Percentiles rank a stretch among this genome's conserved stretches.
phyloP scores from a whole-genome alignment of 2,329 filamentous ascomycete genomes.

The Endothia cerciana region DNA sequence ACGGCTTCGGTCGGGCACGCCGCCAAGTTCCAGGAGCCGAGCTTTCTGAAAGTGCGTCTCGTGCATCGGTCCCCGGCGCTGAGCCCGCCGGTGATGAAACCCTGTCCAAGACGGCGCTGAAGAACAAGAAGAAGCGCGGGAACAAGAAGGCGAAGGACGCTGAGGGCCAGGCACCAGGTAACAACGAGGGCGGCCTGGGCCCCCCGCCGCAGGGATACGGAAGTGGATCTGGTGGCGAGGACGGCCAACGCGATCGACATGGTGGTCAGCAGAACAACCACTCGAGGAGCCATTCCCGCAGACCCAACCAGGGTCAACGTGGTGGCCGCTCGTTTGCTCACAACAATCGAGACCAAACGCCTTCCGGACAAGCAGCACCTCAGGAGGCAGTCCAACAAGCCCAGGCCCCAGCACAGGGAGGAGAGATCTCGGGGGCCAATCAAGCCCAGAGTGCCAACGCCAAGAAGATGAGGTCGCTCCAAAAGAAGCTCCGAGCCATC shows the following conservation, averaged over 20 bases:
- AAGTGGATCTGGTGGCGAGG: conserved; percentile 53
- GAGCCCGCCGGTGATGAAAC: conserved; percentile 70
- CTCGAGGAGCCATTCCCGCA: conserved; percentile 57
- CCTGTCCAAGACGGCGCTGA: conserved; percentile 81
- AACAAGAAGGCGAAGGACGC: conserved; percentile 85
- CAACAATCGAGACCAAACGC: conserved; percentile 36
- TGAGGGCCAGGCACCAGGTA: conserved; percentile 58
- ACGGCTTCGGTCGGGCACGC: conserved; percentile 78
- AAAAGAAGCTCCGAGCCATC: conserved; percentile 98
- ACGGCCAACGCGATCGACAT: conserved; percentile 70
- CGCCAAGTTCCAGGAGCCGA: conserved; percentile 89
- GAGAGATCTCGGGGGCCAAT: conserved; percentile 48
- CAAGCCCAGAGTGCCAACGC: conserved; percentile 68
- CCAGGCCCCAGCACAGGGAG: conserved; percentile 36
- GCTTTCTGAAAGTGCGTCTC: conserved; percentile 65
- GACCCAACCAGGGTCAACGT: conserved; percentile 48
- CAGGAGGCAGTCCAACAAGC: conserved; percentile 34
- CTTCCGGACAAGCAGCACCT: conserved; percentile 37
- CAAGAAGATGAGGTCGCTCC: conserved; percentile 90
- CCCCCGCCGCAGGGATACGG: conserved; percentile 48
- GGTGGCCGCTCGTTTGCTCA: conserved; percentile 56
- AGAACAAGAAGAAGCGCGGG: conserved; percentile 98
- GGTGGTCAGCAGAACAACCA: conserved; percentile 47
- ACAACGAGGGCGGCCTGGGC: conserved; percentile 52
- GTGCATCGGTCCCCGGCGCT: conserved; percentile 47